Percentiles rank a stretch among this genome's conserved stretches.
These are phyloP conservation scores for Drechslerella coelobrocha DNA, from an alignment of 2,329 filamentous ascomycete species.

Conservation along the genomic window DNA sequence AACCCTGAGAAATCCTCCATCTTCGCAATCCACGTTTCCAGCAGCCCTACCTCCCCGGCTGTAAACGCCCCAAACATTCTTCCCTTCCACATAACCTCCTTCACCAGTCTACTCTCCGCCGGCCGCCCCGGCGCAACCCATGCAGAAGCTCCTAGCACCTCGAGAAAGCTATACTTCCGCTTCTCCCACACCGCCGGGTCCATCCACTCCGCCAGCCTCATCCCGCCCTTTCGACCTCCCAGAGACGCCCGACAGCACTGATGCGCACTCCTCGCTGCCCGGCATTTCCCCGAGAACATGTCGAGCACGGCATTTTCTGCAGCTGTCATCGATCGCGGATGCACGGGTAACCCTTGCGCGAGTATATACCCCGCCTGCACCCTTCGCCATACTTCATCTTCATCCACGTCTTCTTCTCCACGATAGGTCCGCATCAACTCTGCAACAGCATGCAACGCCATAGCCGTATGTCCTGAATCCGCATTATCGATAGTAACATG, in stretches of 20 bases:
- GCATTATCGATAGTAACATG: constrained; percentile 64
- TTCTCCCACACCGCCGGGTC: constrained; percentile 56
- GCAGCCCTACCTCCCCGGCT: constrained; percentile 58
- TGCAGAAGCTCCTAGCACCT: constrained; percentile 56
- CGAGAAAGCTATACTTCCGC: constrained; percentile 58
- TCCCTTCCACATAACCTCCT: constrained; percentile 61
- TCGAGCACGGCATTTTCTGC: constrained; percentile 16
- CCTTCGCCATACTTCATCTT: constrained; percentile 51
- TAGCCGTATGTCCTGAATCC: constrained; percentile 62
- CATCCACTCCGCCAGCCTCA: constrained; percentile 60
- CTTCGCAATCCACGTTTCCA: constrained; percentile 61
- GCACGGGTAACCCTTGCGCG: constrained; percentile 52
- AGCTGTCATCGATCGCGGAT: constrained; percentile 13
- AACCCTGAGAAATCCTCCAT: constrained; percentile 55
- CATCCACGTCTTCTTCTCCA: constrained; percentile 50
- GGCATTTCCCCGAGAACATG: constrained; percentile 58
- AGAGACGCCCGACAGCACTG: constrained; percentile 59
- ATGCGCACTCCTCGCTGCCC: constrained; percentile 59
- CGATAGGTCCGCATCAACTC: constrained; percentile 58
- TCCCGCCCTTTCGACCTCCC: constrained; percentile 56
- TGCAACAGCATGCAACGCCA: constrained; percentile 59
- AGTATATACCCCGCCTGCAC: constrained; percentile 60
- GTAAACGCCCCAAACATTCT: constrained; percentile 64
- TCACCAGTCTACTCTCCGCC: constrained; percentile 59
- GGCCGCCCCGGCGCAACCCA: constrained; percentile 61